These are phyloP conservation scores for Penicillium soppii DNA, from an alignment of 495 filamentous ascomycete genomes.

Conservation along the genomic window DNA sequence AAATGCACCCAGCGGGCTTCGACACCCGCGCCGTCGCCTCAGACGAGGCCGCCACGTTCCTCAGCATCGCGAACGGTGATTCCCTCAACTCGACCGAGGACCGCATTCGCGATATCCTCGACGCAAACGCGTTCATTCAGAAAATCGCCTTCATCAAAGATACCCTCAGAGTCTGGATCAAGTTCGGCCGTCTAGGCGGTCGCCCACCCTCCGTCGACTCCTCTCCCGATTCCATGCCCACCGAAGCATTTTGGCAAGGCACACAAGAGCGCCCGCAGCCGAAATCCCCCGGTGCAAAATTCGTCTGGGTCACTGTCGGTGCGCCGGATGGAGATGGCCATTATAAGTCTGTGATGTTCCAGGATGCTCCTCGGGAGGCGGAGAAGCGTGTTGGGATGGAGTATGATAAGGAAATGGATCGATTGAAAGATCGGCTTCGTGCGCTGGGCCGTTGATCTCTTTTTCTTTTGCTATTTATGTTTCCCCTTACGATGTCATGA, in stretches of 20 bases:
- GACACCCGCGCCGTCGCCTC: constrained; percentile 54
- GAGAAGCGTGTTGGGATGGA: constrained; percentile 18
- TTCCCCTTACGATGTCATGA: constrained; percentile 31
- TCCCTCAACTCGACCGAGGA: constrained; percentile 52
- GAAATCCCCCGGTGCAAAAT: constrained; percentile 62
- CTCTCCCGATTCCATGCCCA: constrained; percentile 38
- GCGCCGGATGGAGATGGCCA: constrained; percentile 69
- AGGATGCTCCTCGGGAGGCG: constrained; percentile 17
- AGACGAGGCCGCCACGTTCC: constrained; percentile 61
- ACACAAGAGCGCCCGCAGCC: constrained; percentile 50
- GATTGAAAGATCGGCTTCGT: constrained; percentile 35
- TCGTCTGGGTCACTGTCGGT: constrained; percentile 83
- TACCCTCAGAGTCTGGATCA: constrained; percentile 71
- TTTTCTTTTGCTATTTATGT: constrained; percentile 14
- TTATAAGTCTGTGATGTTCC: constrained; percentile 45
- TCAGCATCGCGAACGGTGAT: constrained; percentile 55
- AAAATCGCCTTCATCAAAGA: constrained; percentile 76
- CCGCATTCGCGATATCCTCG: constrained; percentile 60
- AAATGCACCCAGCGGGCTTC: constrained; percentile 53
- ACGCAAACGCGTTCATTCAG: constrained; percentile 73
- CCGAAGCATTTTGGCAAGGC: constrained; percentile 66
- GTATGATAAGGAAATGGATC: constrained; percentile 32
- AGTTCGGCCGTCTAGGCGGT: constrained; percentile 66
- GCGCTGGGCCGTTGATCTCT: constrained; percentile 23
- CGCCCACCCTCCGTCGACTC: constrained; percentile 16